Evolutionary conservation across 345 rosid species (phyloP).

Genomic region (Brassica nigra): DNA sequence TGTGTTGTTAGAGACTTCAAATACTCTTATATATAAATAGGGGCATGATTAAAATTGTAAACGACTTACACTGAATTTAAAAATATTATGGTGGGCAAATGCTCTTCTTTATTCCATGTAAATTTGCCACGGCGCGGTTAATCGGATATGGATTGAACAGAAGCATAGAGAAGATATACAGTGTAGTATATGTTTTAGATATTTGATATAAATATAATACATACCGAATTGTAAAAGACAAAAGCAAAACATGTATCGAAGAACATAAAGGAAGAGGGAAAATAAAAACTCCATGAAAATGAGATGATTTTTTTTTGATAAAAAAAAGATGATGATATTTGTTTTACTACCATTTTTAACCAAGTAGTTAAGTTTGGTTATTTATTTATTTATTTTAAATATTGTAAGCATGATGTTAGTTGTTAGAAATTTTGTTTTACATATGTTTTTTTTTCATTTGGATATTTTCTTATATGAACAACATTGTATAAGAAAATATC

Average conservation of each 20-base stretch:
- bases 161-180: background rate
- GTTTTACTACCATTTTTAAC: background rate
- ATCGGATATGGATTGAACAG: background rate
- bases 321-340: background rate
- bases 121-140: too few species aligned
- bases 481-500: too few species aligned
- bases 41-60: too few species aligned
- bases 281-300: background rate
- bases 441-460: background rate
- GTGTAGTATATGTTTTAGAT: background rate
- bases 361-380: background rate
- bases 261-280: too few species aligned
- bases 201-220: background rate
- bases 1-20: too few species aligned
- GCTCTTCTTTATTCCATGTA: too few species aligned
- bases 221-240: background rate
- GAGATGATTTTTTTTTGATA: background rate
- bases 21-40: too few species aligned
- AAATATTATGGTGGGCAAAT: too few species aligned
- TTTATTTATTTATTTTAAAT: background rate
- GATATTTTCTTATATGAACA: background rate
- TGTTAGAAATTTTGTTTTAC: background rate
- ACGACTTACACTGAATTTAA: too few species aligned
- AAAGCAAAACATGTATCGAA: too few species aligned
- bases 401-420: background rate